A percentile compares a stretch with the other conserved stretches of the same genome.
phyloP scores from a whole-genome alignment of 768 basidiomycete genomes.

The Suillus ampliporus region DNA sequence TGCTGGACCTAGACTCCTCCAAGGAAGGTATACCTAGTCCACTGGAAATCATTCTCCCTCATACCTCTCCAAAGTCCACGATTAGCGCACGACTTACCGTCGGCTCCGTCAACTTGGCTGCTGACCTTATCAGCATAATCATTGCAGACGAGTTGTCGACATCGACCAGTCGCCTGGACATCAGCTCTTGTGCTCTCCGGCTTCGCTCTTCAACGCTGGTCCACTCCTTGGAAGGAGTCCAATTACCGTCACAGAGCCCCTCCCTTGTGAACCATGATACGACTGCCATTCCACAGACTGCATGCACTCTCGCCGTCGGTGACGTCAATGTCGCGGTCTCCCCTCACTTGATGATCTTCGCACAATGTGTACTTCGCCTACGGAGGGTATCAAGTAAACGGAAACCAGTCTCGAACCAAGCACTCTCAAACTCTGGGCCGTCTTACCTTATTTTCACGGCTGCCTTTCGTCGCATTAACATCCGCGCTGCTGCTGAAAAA shows the following conservation, averaged over 20 bases:
- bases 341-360: constrained; percentile 67
- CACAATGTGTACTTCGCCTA: constrained; percentile 59
- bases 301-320: constrained; percentile 44
- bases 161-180: constrained; percentile 23
- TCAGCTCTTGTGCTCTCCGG: constrained; percentile 22
- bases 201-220: constrained; percentile 22
- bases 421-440: constrained; percentile 8
- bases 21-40: constrained; percentile 29
- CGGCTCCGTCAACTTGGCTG: constrained; percentile 22
- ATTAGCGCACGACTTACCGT: constrained; percentile 15
- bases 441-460: constrained; percentile 46
- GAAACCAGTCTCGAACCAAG: neutral
- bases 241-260: constrained; percentile 18
- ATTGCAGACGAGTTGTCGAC: constrained; percentile 16
- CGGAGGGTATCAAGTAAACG: constrained; percentile 40
- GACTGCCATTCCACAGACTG: constrained; percentile 23
- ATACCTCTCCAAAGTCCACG: constrained; percentile 13
- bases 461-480: constrained; percentile 47
- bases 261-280: constrained; percentile 19
- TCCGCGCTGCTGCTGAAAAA: constrained; percentile 75
- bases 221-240: constrained; percentile 10
- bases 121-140: constrained; percentile 14
- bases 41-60: constrained; percentile 30
- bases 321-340: constrained; percentile 49
- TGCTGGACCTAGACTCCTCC: constrained; percentile 51